Base-by-base conservation (phyloP, 2,329 filamentous ascomycete genomes). In the Didymella sp. region DNA sequence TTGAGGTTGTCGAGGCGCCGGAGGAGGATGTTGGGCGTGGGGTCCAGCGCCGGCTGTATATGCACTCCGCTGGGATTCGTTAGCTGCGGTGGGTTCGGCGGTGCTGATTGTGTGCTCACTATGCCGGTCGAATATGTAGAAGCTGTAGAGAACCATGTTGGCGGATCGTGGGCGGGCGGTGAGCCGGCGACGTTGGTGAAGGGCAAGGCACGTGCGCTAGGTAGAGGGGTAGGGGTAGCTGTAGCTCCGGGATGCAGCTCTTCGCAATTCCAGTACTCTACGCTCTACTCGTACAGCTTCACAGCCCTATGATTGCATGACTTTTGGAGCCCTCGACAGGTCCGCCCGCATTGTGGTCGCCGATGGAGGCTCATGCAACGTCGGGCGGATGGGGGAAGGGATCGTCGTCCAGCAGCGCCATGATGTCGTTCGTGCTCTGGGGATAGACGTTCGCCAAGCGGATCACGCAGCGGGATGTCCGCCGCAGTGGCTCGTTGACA, bases 121-220 rank as follows among this genome's bases (percentile, higher is more conserved):
- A 79, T 99, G 95, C 65, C 95, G 89, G 80, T 99, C 95, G 77
- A 99, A 99, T 75, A 99, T 97, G 83, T 96, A 96, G 80, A 99
- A 96, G 58, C 92, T 93, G 80, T 96, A 98, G 77, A 98, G 90
- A 59, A 90, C 88, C 95, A 99, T 98, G 73, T 8, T 51, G 47
- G 28, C 22, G 47, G 35, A 24, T 2, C 9, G 40, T 13, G 21
- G 15, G 25, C 53, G 27, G 30, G 46, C 46, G 41, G 46, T 35
- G 42, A 40, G 37, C 35, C 37, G 19, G 12, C 6, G 31, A 40
- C 5, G 35, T 47, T 40, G 53, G 42, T 56, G 53, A 56, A 56
- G 53, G 53, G 21, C 15, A 15, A 13, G 22, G 53, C 46, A 56
- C 53, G 53, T 51, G 46, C 41, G 38, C 28, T 6, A 46, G 33